Percentiles rank a stretch among this genome's conserved stretches.
Conservation (phyloP, 441 rosid genomes). For the Eutrema salsugineum region DNA sequence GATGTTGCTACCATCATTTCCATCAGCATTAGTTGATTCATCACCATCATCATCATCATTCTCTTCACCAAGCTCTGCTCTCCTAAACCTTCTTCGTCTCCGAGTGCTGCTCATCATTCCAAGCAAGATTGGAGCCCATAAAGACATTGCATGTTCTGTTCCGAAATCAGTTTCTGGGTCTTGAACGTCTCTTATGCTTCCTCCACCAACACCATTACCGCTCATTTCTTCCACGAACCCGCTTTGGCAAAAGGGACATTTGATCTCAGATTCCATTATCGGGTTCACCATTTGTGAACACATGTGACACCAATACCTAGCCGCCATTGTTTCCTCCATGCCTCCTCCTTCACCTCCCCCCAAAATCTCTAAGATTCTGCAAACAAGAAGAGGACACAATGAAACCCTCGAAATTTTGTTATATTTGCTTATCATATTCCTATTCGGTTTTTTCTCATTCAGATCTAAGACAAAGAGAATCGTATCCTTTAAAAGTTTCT, state of each 20-base stretch:
- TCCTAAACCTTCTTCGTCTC: constrained; percentile 53
- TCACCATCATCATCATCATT: constrained; percentile 36
- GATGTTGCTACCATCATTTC: not conserved
- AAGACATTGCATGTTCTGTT: constrained; percentile 73
- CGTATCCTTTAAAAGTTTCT: not conserved
- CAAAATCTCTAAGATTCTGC: constrained; percentile 14
- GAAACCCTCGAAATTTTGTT: not conserved
- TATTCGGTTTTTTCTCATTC: not conserved
- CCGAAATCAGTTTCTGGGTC: constrained; percentile 57
- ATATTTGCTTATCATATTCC: not conserved
- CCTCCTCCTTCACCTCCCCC: constrained; percentile 16
- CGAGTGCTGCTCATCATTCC: constrained; percentile 76
- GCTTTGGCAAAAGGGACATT: constrained; percentile 71
- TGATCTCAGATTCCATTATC: constrained; percentile 63
- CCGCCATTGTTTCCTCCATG: constrained; percentile 61
- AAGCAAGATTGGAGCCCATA: constrained; percentile 84
- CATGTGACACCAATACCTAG: constrained; percentile 76
- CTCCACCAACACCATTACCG: constrained; percentile 2
- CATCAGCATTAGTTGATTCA: constrained; percentile 25
- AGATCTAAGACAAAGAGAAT: constrained; percentile 19
- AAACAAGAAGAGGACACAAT: not conserved
- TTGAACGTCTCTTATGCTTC: constrained; percentile 32
- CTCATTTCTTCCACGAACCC: constrained; percentile 75
- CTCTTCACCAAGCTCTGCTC: constrained; percentile 49
- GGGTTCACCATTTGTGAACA: constrained; percentile 73